A percentile compares a stretch with the other conserved stretches of the same genome.
Evolutionary conservation across 805 yeast species (phyloP).

Genomic region (Wickerhamiella musiphila): DNA sequence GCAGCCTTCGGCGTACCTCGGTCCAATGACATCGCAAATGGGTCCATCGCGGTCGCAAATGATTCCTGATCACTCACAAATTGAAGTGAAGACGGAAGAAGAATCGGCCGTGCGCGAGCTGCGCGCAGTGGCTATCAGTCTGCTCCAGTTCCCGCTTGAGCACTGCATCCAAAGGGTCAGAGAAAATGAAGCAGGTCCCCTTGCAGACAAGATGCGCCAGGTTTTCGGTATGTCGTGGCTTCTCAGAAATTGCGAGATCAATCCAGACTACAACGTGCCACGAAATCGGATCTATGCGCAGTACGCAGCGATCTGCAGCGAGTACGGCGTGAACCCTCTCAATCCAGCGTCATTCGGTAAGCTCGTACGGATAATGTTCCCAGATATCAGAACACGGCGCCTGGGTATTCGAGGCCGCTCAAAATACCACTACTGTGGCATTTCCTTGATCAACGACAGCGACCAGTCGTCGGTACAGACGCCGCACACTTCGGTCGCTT

Average conservation of each 20-base stretch:
- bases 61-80: no score
- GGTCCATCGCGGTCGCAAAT: no score
- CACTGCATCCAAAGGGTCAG: slow-evolving; percentile 7
- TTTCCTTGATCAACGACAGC: slow-evolving; percentile 29
- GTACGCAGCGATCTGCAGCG: slow-evolving; percentile 41
- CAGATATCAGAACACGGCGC: slow-evolving; percentile 54
- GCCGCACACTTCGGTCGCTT: slow-evolving; percentile 3
- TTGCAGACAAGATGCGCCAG: slow-evolving; percentile 29
- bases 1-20: no score
- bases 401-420: slow-evolving; percentile 71
- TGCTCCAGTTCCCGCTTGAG: slow-evolving; percentile 9
- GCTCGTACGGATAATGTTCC: slow-evolving; percentile 45
- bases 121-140: slow-evolving; percentile 6
- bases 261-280: slow-evolving; percentile 39
- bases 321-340: slow-evolving; percentile 36
- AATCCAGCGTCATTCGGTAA: slow-evolving; percentile 71
- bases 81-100: background rate
- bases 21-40: no score
- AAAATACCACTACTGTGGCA: slow-evolving; percentile 74
- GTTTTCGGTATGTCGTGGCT: slow-evolving; percentile 73
- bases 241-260: slow-evolving; percentile 39
- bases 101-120: slow-evolving; percentile 5
- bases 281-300: slow-evolving; percentile 52
- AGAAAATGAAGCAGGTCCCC: slow-evolving; percentile 7
- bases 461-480: slow-evolving; percentile 1